Base-by-base conservation (phyloP, 2,329 filamentous ascomycete species). In the Aspergillus piperis region DNA sequence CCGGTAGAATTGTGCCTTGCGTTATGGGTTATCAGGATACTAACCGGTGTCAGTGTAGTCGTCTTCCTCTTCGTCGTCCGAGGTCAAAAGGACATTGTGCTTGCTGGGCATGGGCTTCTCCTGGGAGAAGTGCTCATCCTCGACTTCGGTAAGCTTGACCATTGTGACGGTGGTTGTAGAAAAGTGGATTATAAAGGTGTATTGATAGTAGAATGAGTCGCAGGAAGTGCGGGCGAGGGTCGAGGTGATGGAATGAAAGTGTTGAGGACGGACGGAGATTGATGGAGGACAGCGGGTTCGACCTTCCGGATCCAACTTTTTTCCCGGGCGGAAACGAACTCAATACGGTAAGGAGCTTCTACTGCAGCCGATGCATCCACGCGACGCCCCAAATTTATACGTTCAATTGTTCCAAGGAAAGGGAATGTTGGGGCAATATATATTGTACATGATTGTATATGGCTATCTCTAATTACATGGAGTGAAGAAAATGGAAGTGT, bases 91-190 rank as follows among this genome's bases (percentile, higher is more conserved):
- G 51, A 73, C 88, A 62, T 88, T 86, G 60, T 86, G 83, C 67
- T 83, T 82, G 66, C 78, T 75, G 64, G 87, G 80, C 72, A 90
- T 88, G 68, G 84, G 81, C 78, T 90, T 88, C 70, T 84, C 81
- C 77, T 86, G 82, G 80, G 89, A 84, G 83, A 97, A 96, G 80
- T 96, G 91, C 85, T 97, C 93, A 77, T 98, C 94, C 76, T 96
- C 89, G 74, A 98, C 94, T 84, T 98, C 94, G 76, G 92, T 91
- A 75, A 98, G 91, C 81, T 94, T 92, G 79, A 98, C 94, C 94
- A 98, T 97, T 71, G 78, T 77, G 71, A 63, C 65, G 66, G 67
- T 64, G 48, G 51, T 63, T 49, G 62, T 27, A 60, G 54, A 53
- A 25, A 53, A 60, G 42, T 25, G 38, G 8, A 7, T 32, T 61